These are phyloP conservation scores for Diplosphaera chodatii DNA, from an alignment of 139 green algal genomes.

Conservation along the genomic window DNA sequence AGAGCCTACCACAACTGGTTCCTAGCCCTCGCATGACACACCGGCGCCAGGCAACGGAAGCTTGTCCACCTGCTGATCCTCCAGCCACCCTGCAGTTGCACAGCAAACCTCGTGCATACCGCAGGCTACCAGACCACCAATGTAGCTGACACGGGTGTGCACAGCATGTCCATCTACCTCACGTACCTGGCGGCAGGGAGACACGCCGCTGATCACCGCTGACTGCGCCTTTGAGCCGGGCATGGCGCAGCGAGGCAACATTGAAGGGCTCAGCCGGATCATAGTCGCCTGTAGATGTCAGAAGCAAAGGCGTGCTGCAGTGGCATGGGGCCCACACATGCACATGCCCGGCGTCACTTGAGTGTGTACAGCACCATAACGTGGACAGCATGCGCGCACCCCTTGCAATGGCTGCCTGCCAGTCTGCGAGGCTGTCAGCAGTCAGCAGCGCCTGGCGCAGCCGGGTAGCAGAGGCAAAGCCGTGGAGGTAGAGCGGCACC, in stretches of 20 bases:
- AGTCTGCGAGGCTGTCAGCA: conserved; percentile 12
- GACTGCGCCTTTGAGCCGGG: conserved; percentile 25
- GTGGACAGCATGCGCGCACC: too few relatives aligned
- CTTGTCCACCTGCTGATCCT: not conserved
- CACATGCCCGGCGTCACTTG: too few relatives aligned
- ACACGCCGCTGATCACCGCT: conserved; percentile 7
- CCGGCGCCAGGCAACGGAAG: not conserved
- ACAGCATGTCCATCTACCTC: too few relatives aligned
- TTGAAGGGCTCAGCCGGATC: conserved; percentile 16
- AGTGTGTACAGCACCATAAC: too few relatives aligned
- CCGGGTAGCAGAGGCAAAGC: conserved; percentile 8
- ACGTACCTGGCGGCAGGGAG: conserved; percentile 10
- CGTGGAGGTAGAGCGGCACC: conserved; percentile 29
- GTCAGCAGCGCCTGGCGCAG: conserved; percentile 21
- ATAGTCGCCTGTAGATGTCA: conserved; percentile 1
- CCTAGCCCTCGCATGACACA: not conserved
- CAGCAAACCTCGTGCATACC: too few relatives aligned
- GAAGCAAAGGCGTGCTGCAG: not conserved
- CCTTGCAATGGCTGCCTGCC: conserved; percentile 13
- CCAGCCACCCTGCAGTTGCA: not conserved
- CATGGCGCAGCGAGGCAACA: not conserved
- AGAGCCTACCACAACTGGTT: too few relatives aligned
- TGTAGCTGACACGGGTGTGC: too few relatives aligned
- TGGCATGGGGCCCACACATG: too few relatives aligned
- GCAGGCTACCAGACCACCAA: too few relatives aligned